phyloP scores from a whole-genome alignment of 306 rosid genomes.

The Medicago ruthenica region DNA sequence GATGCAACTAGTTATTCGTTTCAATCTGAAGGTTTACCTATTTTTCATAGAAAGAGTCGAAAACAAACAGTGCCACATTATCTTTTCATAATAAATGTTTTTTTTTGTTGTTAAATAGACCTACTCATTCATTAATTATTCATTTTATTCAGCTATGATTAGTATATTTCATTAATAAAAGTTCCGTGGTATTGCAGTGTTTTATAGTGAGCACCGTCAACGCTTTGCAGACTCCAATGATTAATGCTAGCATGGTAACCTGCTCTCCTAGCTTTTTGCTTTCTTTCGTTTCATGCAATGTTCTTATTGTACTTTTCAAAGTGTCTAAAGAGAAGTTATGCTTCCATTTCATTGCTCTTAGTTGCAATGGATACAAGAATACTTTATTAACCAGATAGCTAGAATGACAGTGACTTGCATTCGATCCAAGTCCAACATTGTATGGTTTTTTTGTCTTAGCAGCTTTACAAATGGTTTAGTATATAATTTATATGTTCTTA shows the following conservation, averaged over 20 bases:
- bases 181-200: slow-evolving; percentile 65
- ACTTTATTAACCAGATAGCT: neutral
- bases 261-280: slow-evolving; percentile 28
- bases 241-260: slow-evolving; percentile 94
- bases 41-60: neutral
- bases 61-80: slow-evolving; percentile 24
- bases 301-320: slow-evolving; percentile 6
- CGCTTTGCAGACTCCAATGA: slow-evolving; percentile 95
- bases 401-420: slow-evolving; percentile 15
- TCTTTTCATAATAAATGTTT: slow-evolving; percentile 5
- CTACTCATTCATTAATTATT: slow-evolving; percentile 30
- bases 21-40: slow-evolving; percentile 28
- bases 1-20: slow-evolving; percentile 41
- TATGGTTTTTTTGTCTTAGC: slow-evolving; percentile 4
- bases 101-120: slow-evolving; percentile 25
- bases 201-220: slow-evolving; percentile 96
- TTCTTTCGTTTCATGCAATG: slow-evolving; percentile 31
- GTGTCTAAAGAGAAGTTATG: slow-evolving; percentile 28
- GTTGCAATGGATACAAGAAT: slow-evolving; percentile 19
- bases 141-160: slow-evolving; percentile 22
- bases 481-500: neutral
- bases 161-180: slow-evolving; percentile 25
- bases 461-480: slow-evolving; percentile 11
- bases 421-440: slow-evolving; percentile 10
- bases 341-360: slow-evolving; percentile 25